Evolutionary conservation across 1,139 yeast species (phyloP).

Genomic region (Saccharomyces hybrid): DNA sequence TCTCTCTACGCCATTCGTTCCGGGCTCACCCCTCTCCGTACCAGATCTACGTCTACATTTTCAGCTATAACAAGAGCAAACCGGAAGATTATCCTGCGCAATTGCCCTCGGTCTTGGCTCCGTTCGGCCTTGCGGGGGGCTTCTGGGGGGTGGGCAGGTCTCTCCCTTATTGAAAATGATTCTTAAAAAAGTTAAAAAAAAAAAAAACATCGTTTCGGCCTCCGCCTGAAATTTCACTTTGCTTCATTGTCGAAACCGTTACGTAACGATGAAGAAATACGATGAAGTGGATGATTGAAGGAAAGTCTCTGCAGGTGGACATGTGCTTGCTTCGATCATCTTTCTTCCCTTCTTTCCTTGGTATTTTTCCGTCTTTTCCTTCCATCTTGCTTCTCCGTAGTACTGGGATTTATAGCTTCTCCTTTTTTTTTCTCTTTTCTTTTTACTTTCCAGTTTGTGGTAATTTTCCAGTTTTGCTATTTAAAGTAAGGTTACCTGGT

Average conservation of each 20-base stretch:
- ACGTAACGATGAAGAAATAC: neutral
- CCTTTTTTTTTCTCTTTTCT: conserved; percentile 3
- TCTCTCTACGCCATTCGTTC: neutral
- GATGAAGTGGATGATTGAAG: neutral
- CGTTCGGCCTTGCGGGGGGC: neutral
- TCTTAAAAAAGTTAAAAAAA: neutral
- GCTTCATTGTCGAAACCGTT: neutral
- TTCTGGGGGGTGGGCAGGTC: neutral
- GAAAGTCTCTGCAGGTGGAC: neutral
- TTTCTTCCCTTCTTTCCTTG: neutral
- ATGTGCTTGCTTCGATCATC: neutral
- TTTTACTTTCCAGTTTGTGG: neutral
- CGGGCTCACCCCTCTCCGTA: neutral
- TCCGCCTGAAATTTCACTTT: neutral
- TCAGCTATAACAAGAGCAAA: neutral
- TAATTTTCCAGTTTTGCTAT: neutral
- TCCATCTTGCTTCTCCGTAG: neutral
- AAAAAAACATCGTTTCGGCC: neutral
- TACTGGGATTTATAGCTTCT: neutral
- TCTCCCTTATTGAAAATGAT: neutral
- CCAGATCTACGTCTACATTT: neutral
- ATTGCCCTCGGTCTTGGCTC: neutral
- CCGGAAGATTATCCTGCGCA: neutral
- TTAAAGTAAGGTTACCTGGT: neutral
- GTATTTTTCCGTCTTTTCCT: neutral